A percentile compares a stretch with the other conserved stretches of the same genome.
Evolutionary conservation across 352 stramenopile species (phyloP).

Genomic region (Phytopythium litorale): DNA sequence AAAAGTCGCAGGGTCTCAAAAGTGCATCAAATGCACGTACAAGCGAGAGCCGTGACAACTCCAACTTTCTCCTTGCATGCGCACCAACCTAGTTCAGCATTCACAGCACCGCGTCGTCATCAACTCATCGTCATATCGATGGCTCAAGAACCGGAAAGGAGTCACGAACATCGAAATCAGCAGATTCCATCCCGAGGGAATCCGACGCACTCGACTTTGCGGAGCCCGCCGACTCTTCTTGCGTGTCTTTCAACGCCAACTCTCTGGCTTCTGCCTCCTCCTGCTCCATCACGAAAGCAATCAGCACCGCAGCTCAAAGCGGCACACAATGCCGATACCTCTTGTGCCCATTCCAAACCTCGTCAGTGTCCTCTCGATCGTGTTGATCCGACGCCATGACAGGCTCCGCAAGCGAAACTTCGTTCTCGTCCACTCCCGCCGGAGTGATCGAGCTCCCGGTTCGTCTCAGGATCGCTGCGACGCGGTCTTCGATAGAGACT

Average conservation of each 20-base stretch:
- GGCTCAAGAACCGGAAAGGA: not conserved
- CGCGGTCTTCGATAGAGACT: slow-evolving; percentile 64
- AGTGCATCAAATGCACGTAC: slow-evolving; percentile 17
- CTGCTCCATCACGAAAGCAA: not conserved
- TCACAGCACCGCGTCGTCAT: not conserved
- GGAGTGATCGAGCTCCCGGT: slow-evolving; percentile 45
- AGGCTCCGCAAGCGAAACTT: slow-evolving; percentile 3
- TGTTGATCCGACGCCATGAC: not conserved
- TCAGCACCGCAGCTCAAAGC: not conserved
- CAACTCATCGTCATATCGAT: not conserved
- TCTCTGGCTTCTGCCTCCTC: not conserved
- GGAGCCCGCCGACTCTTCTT: slow-evolving; percentile 4
- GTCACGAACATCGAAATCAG: slow-evolving; percentile 67
- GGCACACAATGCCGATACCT: not conserved
- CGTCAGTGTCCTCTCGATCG: not conserved
- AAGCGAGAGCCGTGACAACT: slow-evolving; percentile 44
- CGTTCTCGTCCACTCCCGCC: not conserved
- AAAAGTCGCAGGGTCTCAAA: not conserved
- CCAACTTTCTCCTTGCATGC: slow-evolving; percentile 33
- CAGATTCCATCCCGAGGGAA: slow-evolving; percentile 68
- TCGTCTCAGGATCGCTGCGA: slow-evolving; percentile 73
- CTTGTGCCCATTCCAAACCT: not conserved
- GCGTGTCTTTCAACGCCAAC: not conserved
- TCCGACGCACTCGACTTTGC: slow-evolving; percentile 51
- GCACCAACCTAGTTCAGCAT: slow-evolving; percentile 35